Percentiles rank a stretch among this genome's conserved stretches.
Evolutionary conservation across 345 rosid genomes (phyloP).

Genomic region (Erucastrum elatum): DNA sequence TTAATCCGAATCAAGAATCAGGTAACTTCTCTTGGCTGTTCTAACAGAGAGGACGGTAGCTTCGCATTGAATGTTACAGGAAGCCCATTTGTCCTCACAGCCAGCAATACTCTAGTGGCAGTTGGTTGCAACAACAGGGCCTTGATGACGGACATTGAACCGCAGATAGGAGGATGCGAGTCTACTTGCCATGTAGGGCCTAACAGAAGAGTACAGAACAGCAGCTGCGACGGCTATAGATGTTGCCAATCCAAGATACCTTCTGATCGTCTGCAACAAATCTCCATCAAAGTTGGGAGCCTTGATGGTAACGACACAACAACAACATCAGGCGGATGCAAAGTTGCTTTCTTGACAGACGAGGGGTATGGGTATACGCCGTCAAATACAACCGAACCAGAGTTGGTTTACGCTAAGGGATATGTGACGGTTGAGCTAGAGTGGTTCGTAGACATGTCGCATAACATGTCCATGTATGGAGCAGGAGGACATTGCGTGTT

Average conservation of each 20-base stretch:
- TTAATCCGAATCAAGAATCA: slow-evolving; percentile 20
- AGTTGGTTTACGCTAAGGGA: slow-evolving; percentile 12
- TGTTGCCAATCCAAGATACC: slow-evolving; percentile 32
- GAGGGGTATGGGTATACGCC: slow-evolving; percentile 22
- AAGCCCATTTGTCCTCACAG: slow-evolving; percentile 26
- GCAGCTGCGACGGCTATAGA: slow-evolving; percentile 32
- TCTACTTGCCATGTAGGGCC: slow-evolving; percentile 19
- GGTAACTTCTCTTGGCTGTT: slow-evolving; percentile 27
- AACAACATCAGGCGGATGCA: slow-evolving; percentile 12
- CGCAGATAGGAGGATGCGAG: slow-evolving; percentile 33
- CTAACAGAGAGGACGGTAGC: slow-evolving; percentile 7
- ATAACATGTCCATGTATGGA: not conserved
- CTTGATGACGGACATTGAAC: slow-evolving; percentile 10
- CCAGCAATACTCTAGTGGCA: slow-evolving; percentile 11
- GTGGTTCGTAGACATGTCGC: slow-evolving; percentile 20
- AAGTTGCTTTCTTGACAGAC: slow-evolving; percentile 33
- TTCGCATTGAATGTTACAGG: slow-evolving; percentile 16
- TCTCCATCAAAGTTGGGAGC: slow-evolving; percentile 22
- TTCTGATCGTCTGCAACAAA: slow-evolving; percentile 22
- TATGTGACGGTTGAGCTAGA: slow-evolving; percentile 24
- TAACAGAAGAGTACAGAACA: slow-evolving; percentile 7
- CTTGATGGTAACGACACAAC: slow-evolving; percentile 12
- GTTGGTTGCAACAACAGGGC: slow-evolving; percentile 40
- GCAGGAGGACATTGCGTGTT: not conserved
- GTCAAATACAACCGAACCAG: slow-evolving; percentile 17